These are phyloP conservation scores for Parmelia sp. DNA, from an alignment of 495 filamentous ascomycete species.

Conservation along the genomic window DNA sequence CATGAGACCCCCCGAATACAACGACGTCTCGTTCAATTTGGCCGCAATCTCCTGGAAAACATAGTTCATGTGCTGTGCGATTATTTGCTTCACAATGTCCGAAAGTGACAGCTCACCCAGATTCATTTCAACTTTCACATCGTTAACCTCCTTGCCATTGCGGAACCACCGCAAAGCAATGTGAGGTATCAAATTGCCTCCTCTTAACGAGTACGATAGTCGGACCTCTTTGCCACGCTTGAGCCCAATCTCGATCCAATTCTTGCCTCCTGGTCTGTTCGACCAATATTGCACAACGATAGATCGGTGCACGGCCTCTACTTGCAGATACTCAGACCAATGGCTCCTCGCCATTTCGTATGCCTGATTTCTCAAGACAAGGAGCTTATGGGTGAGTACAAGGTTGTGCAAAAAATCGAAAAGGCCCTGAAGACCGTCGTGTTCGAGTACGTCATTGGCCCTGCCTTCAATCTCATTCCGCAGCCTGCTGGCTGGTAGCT, in stretches of 20 bases:
- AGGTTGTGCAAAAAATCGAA: conserved; percentile 81
- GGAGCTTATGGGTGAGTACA: conserved; percentile 80
- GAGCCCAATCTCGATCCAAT: conserved; percentile 85
- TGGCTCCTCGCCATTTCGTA: conserved; percentile 53
- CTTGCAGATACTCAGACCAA: conserved; percentile 69
- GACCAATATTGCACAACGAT: conserved; percentile 89
- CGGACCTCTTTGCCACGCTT: conserved; percentile 49
- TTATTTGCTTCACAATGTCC: conserved; percentile 60
- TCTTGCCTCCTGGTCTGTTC: conserved; percentile 59
- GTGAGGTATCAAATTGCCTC: conserved; percentile 35
- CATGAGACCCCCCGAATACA: conserved; percentile 52
- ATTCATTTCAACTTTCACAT: conserved; percentile 59
- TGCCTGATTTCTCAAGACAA: conserved; percentile 70
- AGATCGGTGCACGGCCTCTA: conserved; percentile 70
- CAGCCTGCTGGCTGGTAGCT: conserved; percentile 51
- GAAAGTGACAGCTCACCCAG: conserved; percentile 63
- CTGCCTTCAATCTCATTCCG: conserved; percentile 58
- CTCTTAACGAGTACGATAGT: conserved; percentile 37
- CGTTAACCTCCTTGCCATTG: conserved; percentile 64
- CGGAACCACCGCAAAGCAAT: conserved; percentile 80
- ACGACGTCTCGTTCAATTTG: conserved; percentile 46
- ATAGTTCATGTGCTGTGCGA: conserved; percentile 65
- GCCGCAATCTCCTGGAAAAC: conserved; percentile 56
- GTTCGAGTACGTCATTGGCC: conserved; percentile 60
- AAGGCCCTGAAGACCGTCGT: conserved; percentile 64